Evolutionary conservation across 2,329 filamentous ascomycete genomes (phyloP).

Genomic region (Clarireedia sp.): DNA sequence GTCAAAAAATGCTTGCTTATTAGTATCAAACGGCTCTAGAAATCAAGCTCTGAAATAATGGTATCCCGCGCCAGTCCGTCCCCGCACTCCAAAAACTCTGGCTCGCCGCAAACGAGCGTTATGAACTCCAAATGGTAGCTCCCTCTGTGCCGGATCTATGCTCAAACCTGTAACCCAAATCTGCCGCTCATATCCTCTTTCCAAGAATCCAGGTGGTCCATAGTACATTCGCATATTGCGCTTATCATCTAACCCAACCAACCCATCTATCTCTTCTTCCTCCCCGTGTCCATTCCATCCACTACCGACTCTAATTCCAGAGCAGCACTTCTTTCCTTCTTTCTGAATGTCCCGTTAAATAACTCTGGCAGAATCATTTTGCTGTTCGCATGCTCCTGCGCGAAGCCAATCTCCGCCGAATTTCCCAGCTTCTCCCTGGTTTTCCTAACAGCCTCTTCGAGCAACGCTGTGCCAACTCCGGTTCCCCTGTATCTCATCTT

Average conservation of each 20-base stretch:
- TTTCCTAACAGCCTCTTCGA: constrained; percentile 65
- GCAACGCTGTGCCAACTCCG: constrained; percentile 63
- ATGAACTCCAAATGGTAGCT: neutral
- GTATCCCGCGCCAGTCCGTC: neutral
- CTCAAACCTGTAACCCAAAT: too few species aligned
- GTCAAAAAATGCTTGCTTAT: too few species aligned
- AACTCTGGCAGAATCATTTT: constrained; percentile 51
- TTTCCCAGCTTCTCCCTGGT: constrained; percentile 62
- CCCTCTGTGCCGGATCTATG: too few species aligned
- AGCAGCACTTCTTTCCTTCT: constrained; percentile 49
- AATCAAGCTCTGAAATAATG: too few species aligned
- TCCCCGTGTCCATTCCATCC: constrained; percentile 28
- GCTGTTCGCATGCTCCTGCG: constrained; percentile 69
- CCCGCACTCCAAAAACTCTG: neutral
- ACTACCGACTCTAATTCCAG: constrained; percentile 45
- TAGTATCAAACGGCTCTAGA: too few species aligned
- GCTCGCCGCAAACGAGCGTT: neutral
- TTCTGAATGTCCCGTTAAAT: constrained; percentile 55
- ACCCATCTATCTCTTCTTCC: constrained; percentile 20
- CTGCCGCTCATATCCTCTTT: neutral
- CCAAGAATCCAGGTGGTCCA: neutral
- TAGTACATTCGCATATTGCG: neutral
- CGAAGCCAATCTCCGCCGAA: constrained; percentile 63
- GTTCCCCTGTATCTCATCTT: constrained; percentile 58
- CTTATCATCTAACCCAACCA: neutral